A percentile compares a stretch with the other conserved stretches of the same genome.
phyloP scores from a whole-genome alignment of 2,329 filamentous ascomycete genomes.

The Cucurbitaria berberidis region DNA sequence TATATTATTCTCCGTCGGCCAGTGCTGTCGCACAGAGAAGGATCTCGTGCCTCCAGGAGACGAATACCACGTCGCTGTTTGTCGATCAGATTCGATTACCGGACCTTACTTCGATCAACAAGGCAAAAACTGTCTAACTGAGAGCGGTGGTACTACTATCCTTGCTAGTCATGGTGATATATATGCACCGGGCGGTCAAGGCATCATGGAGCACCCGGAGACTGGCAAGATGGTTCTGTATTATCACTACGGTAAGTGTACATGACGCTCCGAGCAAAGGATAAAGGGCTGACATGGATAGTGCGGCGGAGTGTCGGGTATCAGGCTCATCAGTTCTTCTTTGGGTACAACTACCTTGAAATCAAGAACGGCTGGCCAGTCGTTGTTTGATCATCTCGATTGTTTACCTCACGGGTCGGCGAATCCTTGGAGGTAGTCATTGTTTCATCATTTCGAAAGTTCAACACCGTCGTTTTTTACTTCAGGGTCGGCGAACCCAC shows the following conservation, averaged over 20 bases:
- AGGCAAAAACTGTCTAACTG: slow-evolving; percentile 50
- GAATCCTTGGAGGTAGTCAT: not conserved
- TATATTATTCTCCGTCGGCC: slow-evolving; percentile 65
- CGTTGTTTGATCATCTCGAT: slow-evolving; percentile 8
- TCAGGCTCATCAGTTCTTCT: slow-evolving; percentile 30
- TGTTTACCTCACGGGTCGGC: not conserved
- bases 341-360: slow-evolving; percentile 42
- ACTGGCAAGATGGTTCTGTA: slow-evolving; percentile 31
- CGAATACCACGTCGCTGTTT: slow-evolving; percentile 70
- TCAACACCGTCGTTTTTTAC: no score
- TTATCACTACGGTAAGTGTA: slow-evolving; percentile 41
- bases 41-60: slow-evolving; percentile 57
- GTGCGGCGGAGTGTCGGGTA: slow-evolving; percentile 35
- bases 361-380: slow-evolving; percentile 40
- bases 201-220: slow-evolving; percentile 26
- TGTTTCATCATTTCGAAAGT: no score
- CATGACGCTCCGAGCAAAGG: not conserved
- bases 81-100: slow-evolving; percentile 58
- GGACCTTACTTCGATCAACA: slow-evolving; percentile 55
- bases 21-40: slow-evolving; percentile 63
- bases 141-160: slow-evolving; percentile 65
- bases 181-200: slow-evolving; percentile 45
- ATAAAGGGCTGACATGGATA: slow-evolving; percentile 3
- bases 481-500: not conserved
- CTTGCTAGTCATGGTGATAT: slow-evolving; percentile 61